Evolutionary conservation across 1,284 basidiomycete genomes (phyloP).

Genomic region (Pseudozyma pruni): DNA sequence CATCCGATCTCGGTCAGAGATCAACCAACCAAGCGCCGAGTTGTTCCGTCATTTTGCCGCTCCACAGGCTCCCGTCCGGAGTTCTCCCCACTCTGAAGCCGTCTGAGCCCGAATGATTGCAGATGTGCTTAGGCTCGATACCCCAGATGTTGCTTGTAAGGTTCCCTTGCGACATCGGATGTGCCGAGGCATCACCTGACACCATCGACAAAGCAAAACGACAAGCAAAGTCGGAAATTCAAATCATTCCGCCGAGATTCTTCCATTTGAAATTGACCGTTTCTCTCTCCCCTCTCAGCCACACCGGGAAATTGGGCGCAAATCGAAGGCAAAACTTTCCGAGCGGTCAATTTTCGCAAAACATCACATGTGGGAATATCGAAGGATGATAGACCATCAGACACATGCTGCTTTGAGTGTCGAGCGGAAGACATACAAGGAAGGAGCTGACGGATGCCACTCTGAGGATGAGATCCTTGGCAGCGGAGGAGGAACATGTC

Average conservation of each 20-base stretch:
- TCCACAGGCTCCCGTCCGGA: conserved; percentile 4
- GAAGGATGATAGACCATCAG: too few relatives aligned
- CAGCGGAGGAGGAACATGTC: too few relatives aligned
- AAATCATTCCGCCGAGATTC: conserved; percentile 21
- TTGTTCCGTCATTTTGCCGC: neutral
- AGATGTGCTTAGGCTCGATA: too few relatives aligned
- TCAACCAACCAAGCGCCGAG: conserved; percentile 16
- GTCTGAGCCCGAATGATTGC: too few relatives aligned
- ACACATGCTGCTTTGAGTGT: too few relatives aligned
- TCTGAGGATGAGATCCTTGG: too few relatives aligned
- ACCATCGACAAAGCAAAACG: too few relatives aligned
- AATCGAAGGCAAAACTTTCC: conserved; percentile 28
- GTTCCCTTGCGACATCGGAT: too few relatives aligned
- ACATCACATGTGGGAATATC: neutral
- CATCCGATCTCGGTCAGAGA: conserved; percentile 27
- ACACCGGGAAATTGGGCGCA: neutral
- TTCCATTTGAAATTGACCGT: conserved; percentile 1
- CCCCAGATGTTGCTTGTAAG: too few relatives aligned
- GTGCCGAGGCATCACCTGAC: too few relatives aligned
- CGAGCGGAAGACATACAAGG: too few relatives aligned
- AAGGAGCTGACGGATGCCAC: too few relatives aligned
- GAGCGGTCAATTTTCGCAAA: conserved; percentile 25
- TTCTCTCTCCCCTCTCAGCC: neutral
- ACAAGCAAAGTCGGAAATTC: conserved; percentile 7
- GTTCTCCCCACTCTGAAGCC: neutral